Conservation (phyloP, 2,329 filamentous ascomycete species). For the Phyllosticta citribraziliensis region DNA sequence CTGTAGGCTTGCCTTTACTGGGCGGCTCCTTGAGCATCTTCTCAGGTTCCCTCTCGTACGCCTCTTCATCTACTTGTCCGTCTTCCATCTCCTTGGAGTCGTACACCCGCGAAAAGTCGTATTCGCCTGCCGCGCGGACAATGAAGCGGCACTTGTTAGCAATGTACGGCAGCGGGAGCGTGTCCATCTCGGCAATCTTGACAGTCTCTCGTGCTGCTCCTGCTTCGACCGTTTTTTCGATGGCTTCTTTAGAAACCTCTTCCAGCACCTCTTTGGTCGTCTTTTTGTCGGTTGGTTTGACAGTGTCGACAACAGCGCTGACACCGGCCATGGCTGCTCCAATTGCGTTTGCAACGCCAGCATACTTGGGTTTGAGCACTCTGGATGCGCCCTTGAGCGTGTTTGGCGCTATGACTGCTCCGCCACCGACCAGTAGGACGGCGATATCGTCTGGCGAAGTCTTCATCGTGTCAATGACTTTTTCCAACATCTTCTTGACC, state of each 20-base stretch:
- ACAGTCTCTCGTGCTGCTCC: slow-evolving; percentile 30
- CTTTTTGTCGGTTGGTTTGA: slow-evolving; percentile 16
- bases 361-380: slow-evolving; percentile 42
- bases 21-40: background rate
- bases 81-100: background rate
- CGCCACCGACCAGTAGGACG: slow-evolving; percentile 49
- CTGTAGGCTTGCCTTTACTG: background rate
- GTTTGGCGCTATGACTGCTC: slow-evolving; percentile 43
- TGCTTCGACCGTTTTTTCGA: slow-evolving; percentile 25
- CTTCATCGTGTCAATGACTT: slow-evolving; percentile 47
- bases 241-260: slow-evolving; percentile 32
- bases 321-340: slow-evolving; percentile 51
- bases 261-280: slow-evolving; percentile 20
- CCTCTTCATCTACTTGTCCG: background rate
- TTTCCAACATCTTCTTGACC: slow-evolving; percentile 41
- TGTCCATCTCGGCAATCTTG: slow-evolving; percentile 39
- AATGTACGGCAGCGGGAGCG: slow-evolving; percentile 24
- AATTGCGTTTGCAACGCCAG: slow-evolving; percentile 51
- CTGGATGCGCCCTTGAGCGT: slow-evolving; percentile 41
- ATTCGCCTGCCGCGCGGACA: slow-evolving; percentile 9
- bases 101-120: background rate
- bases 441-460: slow-evolving; percentile 43
- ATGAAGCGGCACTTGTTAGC: slow-evolving; percentile 18
- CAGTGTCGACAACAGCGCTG: slow-evolving; percentile 43
- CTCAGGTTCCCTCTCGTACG: background rate